A percentile compares a stretch with the other conserved stretches of the same genome.
phyloP scores from a whole-genome alignment of 257 asterid species.

The Capsicum chinense region DNA sequence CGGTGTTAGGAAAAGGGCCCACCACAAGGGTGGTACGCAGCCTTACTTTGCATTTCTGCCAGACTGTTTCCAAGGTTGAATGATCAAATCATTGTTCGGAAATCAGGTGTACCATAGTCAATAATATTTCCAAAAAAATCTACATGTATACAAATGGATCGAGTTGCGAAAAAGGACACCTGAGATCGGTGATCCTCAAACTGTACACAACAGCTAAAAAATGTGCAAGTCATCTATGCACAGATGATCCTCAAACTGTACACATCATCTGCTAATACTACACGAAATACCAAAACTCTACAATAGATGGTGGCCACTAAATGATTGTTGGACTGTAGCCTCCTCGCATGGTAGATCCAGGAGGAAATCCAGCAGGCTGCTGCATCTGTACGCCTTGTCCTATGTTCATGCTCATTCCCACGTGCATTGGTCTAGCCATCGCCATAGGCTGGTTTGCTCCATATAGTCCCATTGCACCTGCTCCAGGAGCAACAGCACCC shows the following conservation, averaged over 20 bases:
- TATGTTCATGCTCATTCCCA: conserved; percentile 41
- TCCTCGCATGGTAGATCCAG: conserved; percentile 61
- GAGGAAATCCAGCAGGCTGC: conserved; percentile 70
- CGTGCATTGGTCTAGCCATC: conserved; percentile 27
- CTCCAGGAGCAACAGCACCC: conserved; percentile 51
- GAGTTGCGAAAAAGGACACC: conserved; percentile 41
- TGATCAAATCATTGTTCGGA: conserved; percentile 19
- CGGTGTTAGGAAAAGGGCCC: too few species aligned
- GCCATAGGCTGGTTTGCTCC: conserved; percentile 52
- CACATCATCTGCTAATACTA: conserved; percentile 32
- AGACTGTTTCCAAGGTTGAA: background rate
- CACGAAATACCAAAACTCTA: conserved; percentile 34
- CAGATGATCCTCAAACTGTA: background rate
- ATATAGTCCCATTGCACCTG: conserved; percentile 42
- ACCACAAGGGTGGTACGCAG: too few species aligned
- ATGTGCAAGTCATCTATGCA: conserved; percentile 43
- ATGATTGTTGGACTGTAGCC: conserved; percentile 76
- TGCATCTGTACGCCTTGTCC: conserved; percentile 47
- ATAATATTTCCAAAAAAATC: background rate
- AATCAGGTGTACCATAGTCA: conserved; percentile 26
- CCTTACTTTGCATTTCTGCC: too few species aligned
- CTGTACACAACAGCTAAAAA: conserved; percentile 44
- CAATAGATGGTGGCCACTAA: conserved; percentile 38
- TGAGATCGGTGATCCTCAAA: conserved; percentile 47
- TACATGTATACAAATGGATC: conserved; percentile 24